phyloP scores from a whole-genome alignment of 768 basidiomycete species.

The Macrocybe gigantea region DNA sequence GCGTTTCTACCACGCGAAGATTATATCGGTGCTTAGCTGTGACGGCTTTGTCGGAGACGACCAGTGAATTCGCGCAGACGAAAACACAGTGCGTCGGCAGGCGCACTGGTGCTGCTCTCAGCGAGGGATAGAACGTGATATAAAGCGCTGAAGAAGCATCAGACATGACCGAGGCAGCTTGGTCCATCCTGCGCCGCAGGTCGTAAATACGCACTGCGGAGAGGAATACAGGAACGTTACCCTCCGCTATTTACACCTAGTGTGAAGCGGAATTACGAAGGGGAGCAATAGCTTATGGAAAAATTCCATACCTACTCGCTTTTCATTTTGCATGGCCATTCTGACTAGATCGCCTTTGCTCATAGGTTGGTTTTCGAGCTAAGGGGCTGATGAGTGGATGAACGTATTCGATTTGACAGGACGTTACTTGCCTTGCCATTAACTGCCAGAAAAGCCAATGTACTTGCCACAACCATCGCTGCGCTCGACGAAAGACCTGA shows the following conservation, averaged over 20 bases:
- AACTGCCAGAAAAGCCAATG: constrained; percentile 72
- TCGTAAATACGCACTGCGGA: constrained; percentile 5
- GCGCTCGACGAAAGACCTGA: constrained; percentile 86
- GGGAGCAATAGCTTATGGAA: constrained; percentile 1
- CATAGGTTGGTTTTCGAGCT: constrained; percentile 21
- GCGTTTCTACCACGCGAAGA: constrained; percentile 86
- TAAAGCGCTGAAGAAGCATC: constrained; percentile 66
- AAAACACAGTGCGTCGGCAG: constrained; percentile 56
- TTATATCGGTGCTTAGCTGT: constrained; percentile 80
- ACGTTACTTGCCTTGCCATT: constrained; percentile 52
- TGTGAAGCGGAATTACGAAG: neutral
- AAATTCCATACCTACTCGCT: constrained; percentile 54
- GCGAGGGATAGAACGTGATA: constrained; percentile 74
- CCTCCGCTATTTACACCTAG: constrained; percentile 72
- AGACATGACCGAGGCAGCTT: constrained; percentile 83
- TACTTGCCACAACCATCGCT: constrained; percentile 86
- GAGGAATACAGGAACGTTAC: constrained; percentile 24
- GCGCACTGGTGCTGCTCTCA: constrained; percentile 60
- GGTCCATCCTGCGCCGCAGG: constrained; percentile 64
- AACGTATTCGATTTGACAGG: neutral
- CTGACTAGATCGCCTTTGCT: constrained; percentile 70
- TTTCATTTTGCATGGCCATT: constrained; percentile 82
- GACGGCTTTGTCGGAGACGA: constrained; percentile 74
- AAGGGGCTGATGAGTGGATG: constrained; percentile 3
- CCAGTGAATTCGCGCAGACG: constrained; percentile 80